Percentiles rank a stretch among this genome's conserved stretches.
Conservation (phyloP, 2,329 filamentous ascomycete genomes). For the Ophiostoma quercus region DNA sequence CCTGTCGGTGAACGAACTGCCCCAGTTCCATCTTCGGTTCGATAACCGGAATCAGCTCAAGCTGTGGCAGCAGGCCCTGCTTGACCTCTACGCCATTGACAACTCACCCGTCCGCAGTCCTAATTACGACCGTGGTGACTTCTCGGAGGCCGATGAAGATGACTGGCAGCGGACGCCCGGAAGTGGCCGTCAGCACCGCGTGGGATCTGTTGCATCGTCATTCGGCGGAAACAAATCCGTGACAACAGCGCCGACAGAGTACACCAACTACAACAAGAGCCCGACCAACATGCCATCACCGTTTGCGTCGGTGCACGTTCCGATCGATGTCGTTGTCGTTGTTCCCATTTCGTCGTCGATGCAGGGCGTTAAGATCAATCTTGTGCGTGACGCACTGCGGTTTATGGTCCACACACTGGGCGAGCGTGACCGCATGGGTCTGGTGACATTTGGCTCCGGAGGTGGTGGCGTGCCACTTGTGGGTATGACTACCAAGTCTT, state of each 20-base stretch:
- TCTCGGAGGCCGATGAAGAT: conserved; percentile 82
- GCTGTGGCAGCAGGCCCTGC: conserved; percentile 79
- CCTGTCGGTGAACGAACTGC: conserved; percentile 84
- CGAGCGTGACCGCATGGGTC: conserved; percentile 89
- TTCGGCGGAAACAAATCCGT: conserved; percentile 78
- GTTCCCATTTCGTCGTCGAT: conserved; percentile 97
- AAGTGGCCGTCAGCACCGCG: conserved; percentile 34
- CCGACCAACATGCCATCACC: conserved; percentile 31
- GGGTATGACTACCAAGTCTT: conserved; percentile 95
- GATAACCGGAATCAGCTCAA: conserved; percentile 78
- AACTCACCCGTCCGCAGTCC: conserved; percentile 57
- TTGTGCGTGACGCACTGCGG: conserved; percentile 83
- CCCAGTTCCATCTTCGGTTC: conserved; percentile 90
- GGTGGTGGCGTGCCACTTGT: conserved; percentile 89
- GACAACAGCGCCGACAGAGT: conserved; percentile 86
- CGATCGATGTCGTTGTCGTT: conserved; percentile 91
- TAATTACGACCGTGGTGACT: conserved; percentile 73
- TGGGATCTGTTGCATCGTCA: conserved; percentile 75
- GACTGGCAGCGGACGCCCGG: conserved; percentile 59
- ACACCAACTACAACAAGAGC: conserved; percentile 64
- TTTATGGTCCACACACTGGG: conserved; percentile 89
- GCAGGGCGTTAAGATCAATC: conserved; percentile 97
- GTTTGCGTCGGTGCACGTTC: conserved; percentile 67
- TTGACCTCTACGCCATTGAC: conserved; percentile 74
- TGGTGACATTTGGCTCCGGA: conserved; percentile 94